Evolutionary conservation across 495 filamentous ascomycete genomes (phyloP).

Genomic region (Echria macrotheca): DNA sequence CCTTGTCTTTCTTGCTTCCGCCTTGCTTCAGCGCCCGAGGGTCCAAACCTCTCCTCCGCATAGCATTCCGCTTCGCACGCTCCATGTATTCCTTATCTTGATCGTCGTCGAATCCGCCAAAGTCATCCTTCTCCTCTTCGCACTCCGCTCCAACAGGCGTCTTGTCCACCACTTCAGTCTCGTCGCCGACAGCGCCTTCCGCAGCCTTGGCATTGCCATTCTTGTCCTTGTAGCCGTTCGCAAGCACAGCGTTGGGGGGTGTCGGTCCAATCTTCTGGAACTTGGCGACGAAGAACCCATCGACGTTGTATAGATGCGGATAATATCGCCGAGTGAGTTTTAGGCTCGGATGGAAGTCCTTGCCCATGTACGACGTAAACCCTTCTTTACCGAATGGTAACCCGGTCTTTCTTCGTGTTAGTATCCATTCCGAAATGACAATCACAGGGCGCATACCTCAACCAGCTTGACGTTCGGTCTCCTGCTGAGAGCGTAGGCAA

Average conservation of each 20-base stretch:
- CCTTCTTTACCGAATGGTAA: conserved; percentile 90
- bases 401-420: conserved; percentile 50
- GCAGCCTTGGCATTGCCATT: conserved; percentile 12
- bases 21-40: conserved; percentile 39
- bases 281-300: conserved; percentile 97
- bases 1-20: conserved; percentile 16
- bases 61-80: conserved; percentile 60
- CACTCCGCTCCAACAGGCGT: conserved; percentile 44
- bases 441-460: conserved; percentile 36
- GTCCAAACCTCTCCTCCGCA: conserved; percentile 51
- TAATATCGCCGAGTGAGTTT: conserved; percentile 85
- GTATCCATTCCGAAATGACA: not conserved
- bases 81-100: conserved; percentile 75
- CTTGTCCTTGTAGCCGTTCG: conserved; percentile 33
- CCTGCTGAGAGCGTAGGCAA: conserved; percentile 84
- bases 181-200: conserved; percentile 19
- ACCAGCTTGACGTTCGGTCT: conserved; percentile 92
- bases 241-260: conserved; percentile 49
- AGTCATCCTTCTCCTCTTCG: conserved; percentile 48
- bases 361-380: conserved; percentile 80
- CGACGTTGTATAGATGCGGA: conserved; percentile 92
- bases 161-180: conserved; percentile 42
- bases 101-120: conserved; percentile 84
- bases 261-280: conserved; percentile 86
- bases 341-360: conserved; percentile 81